Conservation (phyloP, 371 early-diverging fungal species). For the Saksenaea vasiformis region DNA sequence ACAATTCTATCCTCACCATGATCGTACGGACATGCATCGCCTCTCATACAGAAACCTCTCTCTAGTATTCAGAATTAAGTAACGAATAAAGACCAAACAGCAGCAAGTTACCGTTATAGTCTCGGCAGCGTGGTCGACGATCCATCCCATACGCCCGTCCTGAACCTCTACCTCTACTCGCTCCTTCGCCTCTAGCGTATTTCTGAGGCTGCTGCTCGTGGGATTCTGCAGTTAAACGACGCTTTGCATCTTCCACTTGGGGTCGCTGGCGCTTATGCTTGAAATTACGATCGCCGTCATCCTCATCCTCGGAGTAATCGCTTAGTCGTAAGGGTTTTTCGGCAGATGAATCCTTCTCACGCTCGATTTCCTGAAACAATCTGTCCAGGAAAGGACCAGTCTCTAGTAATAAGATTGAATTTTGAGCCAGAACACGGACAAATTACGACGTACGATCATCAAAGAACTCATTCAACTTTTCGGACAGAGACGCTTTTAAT, state of each 20-base stretch:
- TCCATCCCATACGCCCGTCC: conserved; percentile 30
- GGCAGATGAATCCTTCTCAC: conserved; percentile 5
- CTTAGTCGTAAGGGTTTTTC: conserved; percentile 28
- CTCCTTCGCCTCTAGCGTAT: conserved; percentile 10
- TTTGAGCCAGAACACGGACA: background rate
- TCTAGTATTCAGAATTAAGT: conserved; percentile 24
- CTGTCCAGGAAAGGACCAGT: conserved; percentile 66
- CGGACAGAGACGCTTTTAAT: conserved; percentile 31
- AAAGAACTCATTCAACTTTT: conserved; percentile 54
- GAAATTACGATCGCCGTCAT: conserved; percentile 72
- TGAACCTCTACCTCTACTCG: conserved; percentile 26
- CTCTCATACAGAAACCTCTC: conserved; percentile 81
- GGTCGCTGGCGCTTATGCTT: conserved; percentile 70
- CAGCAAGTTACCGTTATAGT: conserved; percentile 68
- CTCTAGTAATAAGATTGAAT: conserved; percentile 42
- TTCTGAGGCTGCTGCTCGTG: conserved; percentile 3
- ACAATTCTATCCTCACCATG: conserved; percentile 79
- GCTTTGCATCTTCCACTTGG: conserved; percentile 9
- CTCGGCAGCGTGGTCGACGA: conserved; percentile 63
- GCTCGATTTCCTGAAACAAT: conserved; percentile 51
- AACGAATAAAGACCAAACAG: background rate
- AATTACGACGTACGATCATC: conserved; percentile 48
- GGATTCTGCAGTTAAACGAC: background rate
- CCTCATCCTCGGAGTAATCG: conserved; percentile 62
- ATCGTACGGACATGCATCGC: conserved; percentile 80